phyloP scores from a whole-genome alignment of 108 stramenopile species.

The Epipyxis sp. region DNA sequence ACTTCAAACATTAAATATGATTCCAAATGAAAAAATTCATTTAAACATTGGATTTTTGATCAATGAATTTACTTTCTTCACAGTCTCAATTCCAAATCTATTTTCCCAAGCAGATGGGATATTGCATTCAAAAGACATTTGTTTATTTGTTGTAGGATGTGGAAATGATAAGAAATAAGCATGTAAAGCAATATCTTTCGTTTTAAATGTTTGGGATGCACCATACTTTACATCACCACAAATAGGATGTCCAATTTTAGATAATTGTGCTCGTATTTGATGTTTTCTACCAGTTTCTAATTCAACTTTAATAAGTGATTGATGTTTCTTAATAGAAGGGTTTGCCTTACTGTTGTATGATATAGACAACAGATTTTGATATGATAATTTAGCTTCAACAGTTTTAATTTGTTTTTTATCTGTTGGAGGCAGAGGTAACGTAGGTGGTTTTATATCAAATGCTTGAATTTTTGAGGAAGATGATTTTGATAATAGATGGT shows the following conservation, averaged over 20 bases:
- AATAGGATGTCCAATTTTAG: slow-evolving; percentile 46
- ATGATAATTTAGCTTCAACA: not conserved
- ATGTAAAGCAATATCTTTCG: slow-evolving; percentile 18
- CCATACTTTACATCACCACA: slow-evolving; percentile 51
- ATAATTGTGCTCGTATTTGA: slow-evolving; percentile 54
- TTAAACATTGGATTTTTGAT: no score
- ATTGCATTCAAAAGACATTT: not conserved
- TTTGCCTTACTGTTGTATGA: not conserved
- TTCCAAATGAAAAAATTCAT: no score
- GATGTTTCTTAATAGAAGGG: not conserved
- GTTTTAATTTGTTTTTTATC: not conserved
- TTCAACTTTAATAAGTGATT: slow-evolving; percentile 42
- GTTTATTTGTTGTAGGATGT: not conserved
- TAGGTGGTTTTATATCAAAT: no score
- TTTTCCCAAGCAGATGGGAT: slow-evolving; percentile 1
- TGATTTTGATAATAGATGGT: no score
- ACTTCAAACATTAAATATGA: no score
- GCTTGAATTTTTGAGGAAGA: no score
- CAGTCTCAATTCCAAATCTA: no score
- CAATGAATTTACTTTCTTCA: no score
- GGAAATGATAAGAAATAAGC: not conserved
- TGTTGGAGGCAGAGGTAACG: not conserved
- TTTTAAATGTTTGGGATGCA: slow-evolving; percentile 20
- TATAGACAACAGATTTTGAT: not conserved
- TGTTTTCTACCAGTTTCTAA: slow-evolving; percentile 52